Evolutionary conservation across 805 yeast species (phyloP), one percentile per base, ranked within the genome.

Genomic region (Kuraishia ogatae): DNA sequence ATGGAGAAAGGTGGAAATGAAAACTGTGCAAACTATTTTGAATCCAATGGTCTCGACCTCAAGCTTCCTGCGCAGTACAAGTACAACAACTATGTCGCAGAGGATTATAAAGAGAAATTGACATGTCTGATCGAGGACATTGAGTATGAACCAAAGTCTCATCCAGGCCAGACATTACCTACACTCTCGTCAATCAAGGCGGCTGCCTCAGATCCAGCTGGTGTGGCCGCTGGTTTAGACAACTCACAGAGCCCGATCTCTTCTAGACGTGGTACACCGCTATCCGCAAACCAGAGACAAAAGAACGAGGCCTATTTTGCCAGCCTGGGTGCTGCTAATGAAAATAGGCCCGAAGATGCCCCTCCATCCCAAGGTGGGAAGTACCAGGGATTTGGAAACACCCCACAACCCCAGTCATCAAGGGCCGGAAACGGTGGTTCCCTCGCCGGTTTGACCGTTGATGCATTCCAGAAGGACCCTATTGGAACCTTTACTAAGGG

Each of bases 1-100:
- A 93, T 94, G 98, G 97, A 93, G 65, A 72, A 82, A 57, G 99
- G 99, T 56, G 99, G 99, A 22, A 94, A 94, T 66, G 87, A 81
- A 54, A 81, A 80, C 24, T 88, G 94, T 62, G 79, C 75, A 29
- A 75, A 73, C 56, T 94, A 85, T 66, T 84, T 94, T 66, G 77
- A 73, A 50, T 71, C 77, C 10, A 84, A 91, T 68, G 96, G 97
- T 23, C 69, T 92, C 35, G 89, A 84, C 64, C 64, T 79, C 57
- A 64, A 72, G 23, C 72, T 85, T 60, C 85, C 90, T 48, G 83
- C 91, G 50, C 82, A 82, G 61, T 68, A 76, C 57, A 93, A 94
- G 73, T 94, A 89, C 71, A 87, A 89, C 67, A 91, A 94, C 62
- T 83, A 84, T 48, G 89, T 90, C 50, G 98, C 99, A n/a, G 91